Evolutionary conservation across 768 basidiomycete genomes (phyloP).

Genomic region (Cystobasidium ongulense): DNA sequence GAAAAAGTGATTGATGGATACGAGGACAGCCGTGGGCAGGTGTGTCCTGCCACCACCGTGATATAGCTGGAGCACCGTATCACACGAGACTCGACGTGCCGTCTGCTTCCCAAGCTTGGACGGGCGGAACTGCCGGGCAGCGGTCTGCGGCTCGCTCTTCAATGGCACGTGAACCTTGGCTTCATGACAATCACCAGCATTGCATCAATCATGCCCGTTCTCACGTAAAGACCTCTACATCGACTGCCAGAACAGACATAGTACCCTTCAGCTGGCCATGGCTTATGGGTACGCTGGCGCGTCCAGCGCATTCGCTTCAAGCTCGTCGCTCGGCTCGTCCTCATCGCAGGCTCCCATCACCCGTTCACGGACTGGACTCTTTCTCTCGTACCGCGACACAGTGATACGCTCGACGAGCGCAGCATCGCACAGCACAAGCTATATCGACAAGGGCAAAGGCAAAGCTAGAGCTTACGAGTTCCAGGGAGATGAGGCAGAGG

Average conservation of each 20-base stretch:
- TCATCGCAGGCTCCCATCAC: constrained; percentile 45
- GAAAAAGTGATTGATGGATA: too few relatives aligned
- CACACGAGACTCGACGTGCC: too few relatives aligned
- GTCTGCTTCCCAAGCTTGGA: too few relatives aligned
- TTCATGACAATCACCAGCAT: background rate
- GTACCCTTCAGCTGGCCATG: background rate
- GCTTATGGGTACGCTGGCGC: background rate
- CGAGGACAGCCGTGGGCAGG: too few relatives aligned
- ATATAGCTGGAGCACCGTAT: too few relatives aligned
- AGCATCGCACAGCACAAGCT: constrained; percentile 16
- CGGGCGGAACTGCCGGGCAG: background rate
- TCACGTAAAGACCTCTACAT: too few relatives aligned
- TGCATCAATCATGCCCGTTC: too few relatives aligned
- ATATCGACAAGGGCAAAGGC: constrained; percentile 40
- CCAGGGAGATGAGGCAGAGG: constrained; percentile 55
- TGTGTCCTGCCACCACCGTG: too few relatives aligned
- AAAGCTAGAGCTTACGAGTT: constrained; percentile 52
- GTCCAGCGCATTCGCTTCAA: background rate
- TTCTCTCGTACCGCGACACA: constrained; percentile 86
- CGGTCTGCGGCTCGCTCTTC: background rate
- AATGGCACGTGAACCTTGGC: background rate
- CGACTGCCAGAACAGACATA: too few relatives aligned
- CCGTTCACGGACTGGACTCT: constrained; percentile 81
- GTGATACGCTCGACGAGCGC: constrained; percentile 47
- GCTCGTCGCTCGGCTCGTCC: background rate